These are phyloP conservation scores for Blastocystis sp. DNA, from an alignment of 352 stramenopile genomes.

Conservation along the genomic window DNA sequence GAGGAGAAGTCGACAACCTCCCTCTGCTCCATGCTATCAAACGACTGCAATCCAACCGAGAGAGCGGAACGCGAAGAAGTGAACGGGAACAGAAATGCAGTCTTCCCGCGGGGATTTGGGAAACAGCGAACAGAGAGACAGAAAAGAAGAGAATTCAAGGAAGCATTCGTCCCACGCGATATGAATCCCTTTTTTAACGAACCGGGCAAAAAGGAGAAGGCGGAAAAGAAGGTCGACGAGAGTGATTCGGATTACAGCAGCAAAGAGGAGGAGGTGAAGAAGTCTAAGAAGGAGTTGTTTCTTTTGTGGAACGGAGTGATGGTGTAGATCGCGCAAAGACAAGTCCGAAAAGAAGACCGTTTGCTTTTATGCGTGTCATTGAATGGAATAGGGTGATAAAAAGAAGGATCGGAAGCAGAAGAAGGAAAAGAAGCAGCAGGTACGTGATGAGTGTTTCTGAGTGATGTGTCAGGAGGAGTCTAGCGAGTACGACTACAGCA, in stretches of 20 bases:
- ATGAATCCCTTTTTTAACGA: slow-evolving; percentile 60
- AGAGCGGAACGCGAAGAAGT: background rate
- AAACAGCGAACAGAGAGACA: background rate
- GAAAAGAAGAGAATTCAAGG: background rate
- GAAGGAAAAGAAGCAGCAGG: slow-evolving; percentile 21
- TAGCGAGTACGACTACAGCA: background rate
- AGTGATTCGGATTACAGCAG: slow-evolving; percentile 11
- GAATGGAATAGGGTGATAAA: background rate
- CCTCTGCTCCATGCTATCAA: background rate
- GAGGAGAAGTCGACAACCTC: slow-evolving; percentile 31
- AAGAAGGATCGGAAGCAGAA: slow-evolving; percentile 32
- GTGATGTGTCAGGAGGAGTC: background rate
- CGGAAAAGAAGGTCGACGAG: background rate
- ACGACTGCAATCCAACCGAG: no score
- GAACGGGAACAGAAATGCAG: background rate
- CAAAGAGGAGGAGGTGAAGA: slow-evolving; percentile 18
- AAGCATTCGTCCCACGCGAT: background rate
- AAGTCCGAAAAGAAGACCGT: background rate
- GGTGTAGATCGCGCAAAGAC: slow-evolving; percentile 22
- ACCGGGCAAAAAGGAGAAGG: slow-evolving; percentile 1
- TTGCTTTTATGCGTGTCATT: background rate
- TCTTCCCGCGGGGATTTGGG: background rate
- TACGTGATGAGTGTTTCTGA: background rate
- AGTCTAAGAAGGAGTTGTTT: slow-evolving; percentile 15
- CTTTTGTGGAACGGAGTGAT: background rate